Base-by-base conservation (phyloP, 2,329 filamentous ascomycete genomes). In the Thelonectria rubi region DNA sequence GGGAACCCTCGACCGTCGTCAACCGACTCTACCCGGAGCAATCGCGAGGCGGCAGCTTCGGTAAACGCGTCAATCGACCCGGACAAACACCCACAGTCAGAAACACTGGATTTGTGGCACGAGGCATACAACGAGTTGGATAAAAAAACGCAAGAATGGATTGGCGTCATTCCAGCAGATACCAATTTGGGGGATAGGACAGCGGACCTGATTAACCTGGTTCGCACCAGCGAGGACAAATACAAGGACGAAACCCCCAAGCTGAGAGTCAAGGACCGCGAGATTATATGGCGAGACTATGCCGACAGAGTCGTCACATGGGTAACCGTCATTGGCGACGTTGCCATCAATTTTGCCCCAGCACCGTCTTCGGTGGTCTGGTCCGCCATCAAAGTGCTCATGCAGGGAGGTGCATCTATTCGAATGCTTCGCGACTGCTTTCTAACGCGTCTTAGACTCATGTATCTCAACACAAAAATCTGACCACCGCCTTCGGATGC, bases 261-360 rank as follows among this genome's bases (percentile, higher is more conserved):
- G 47, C 21, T 59, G 32, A 49, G 14, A 20, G 24, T 59, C 3
- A 21, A 21, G 10, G n/a, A 34, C 11, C 49, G 32, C 14, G 42
- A 53, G 18, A 53, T 59, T 12, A 39, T 54, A 45, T 60, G 45
- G 57, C 49, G 51, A 37, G 57, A 60, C 24, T 55, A 55, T 34
- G 57, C 57, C 5, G 18, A 49, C 3, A 54, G 17, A 5, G 51
- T 54, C 2, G 46, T 50, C 21, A 39, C 37, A 3, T 15, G 32
- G 21, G 10, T 55, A 9, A 55, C 51, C 5, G 30, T 26, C 3
- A 49, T 60, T 21, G 57, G 57, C 6, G 51, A 60, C 12, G 45
- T 60, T 20, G 49, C 49, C 24, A 34, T 60, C 45, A 17, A 7
- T 9, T 55, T 60, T 21, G 57, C 50, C 15, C 57, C 45, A 2